Evolutionary conservation across 2,329 filamentous ascomycete species (phyloP).

Genomic region (Coniella vitis): DNA sequence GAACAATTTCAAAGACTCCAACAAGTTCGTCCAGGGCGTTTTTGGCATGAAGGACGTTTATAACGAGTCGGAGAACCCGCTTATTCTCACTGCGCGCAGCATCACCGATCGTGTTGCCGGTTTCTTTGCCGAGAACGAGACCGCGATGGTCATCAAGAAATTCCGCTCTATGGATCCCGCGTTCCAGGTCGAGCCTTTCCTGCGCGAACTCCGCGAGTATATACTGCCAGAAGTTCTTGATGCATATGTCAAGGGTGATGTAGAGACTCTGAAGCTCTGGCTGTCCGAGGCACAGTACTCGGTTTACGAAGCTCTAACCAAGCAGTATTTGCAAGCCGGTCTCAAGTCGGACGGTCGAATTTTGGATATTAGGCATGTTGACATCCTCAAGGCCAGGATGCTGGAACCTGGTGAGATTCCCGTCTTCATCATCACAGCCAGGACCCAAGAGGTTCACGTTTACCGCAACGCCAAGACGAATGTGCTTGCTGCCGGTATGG

Average conservation of each 20-base stretch:
- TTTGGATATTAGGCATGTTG: slow-evolving; percentile 89
- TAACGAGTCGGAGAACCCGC: slow-evolving; percentile 93
- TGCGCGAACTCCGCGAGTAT: slow-evolving; percentile 94
- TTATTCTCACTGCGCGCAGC: slow-evolving; percentile 86
- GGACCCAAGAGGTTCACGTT: slow-evolving; percentile 96
- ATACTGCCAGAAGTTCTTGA: slow-evolving; percentile 96
- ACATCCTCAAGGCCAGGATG: slow-evolving; percentile 74
- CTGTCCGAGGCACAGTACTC: slow-evolving; percentile 93
- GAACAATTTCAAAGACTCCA: slow-evolving; percentile 88
- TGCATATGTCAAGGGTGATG: slow-evolving; percentile 94
- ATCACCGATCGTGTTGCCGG: slow-evolving; percentile 90
- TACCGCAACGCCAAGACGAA: slow-evolving; percentile 88
- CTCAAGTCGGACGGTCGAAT: slow-evolving; percentile 94
- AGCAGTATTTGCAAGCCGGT: slow-evolving; percentile 90
- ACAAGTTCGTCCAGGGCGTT: slow-evolving; percentile 78
- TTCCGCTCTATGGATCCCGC: slow-evolving; percentile 92
- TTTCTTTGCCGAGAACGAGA: slow-evolving; percentile 98
- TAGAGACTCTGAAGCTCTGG: slow-evolving; percentile 87
- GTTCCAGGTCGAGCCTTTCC: slow-evolving; percentile 92
- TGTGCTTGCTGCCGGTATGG: slow-evolving; percentile 91
- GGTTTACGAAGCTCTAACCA: slow-evolving; percentile 92
- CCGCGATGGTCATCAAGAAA: slow-evolving; percentile 94
- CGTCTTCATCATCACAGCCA: slow-evolving; percentile 93
- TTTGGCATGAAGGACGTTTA: slow-evolving; percentile 83
- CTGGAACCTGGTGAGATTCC: slow-evolving; percentile 82